Conservation (phyloP, 2,329 filamentous ascomycete genomes). For the Nemania bipapillata region DNA sequence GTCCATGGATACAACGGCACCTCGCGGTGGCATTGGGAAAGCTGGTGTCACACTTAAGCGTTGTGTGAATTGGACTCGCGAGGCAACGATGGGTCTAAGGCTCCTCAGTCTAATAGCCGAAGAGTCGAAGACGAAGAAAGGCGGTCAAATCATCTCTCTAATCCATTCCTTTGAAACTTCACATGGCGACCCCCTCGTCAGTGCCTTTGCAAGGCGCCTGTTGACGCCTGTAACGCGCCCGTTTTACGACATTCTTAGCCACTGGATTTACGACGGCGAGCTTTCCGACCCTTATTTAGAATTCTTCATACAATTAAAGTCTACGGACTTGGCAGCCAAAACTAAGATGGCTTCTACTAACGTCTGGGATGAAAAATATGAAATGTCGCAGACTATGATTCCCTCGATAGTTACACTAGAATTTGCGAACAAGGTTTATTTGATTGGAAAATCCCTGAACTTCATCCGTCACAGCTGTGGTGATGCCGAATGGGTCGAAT, state of each 20-base stretch:
- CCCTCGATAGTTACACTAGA: conserved; percentile 92
- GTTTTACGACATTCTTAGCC: conserved; percentile 94
- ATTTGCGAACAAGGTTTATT: conserved; percentile 94
- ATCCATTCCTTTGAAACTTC: conserved; percentile 94
- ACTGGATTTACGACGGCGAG: conserved; percentile 99
- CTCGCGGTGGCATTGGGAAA: conserved; percentile 78
- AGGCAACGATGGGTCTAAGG: conserved; percentile 93
- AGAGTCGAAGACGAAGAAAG: conserved; percentile 82
- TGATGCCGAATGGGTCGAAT: conserved; percentile 94
- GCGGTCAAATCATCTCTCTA: conserved; percentile 90
- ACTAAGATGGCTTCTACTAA: conserved; percentile 76
- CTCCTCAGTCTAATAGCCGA: conserved; percentile 95
- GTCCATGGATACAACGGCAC: conserved; percentile 74
- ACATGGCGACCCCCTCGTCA: conserved; percentile 94
- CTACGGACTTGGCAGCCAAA: conserved; percentile 61
- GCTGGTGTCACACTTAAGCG: conserved; percentile 92
- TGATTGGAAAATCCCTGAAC: conserved; percentile 97
- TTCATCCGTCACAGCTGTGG: conserved; percentile 97
- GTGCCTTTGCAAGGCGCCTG: conserved; percentile 89
- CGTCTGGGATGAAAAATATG: conserved; percentile 98
- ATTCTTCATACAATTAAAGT: conserved; percentile 92
- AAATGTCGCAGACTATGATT: conserved; percentile 83
- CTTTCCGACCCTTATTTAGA: conserved; percentile 94
- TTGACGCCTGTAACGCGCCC: conserved; percentile 87
- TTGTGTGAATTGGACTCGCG: conserved; percentile 96